phyloP scores from a whole-genome alignment of 306 rosid genomes.

The Styphnolobium japonicum region DNA sequence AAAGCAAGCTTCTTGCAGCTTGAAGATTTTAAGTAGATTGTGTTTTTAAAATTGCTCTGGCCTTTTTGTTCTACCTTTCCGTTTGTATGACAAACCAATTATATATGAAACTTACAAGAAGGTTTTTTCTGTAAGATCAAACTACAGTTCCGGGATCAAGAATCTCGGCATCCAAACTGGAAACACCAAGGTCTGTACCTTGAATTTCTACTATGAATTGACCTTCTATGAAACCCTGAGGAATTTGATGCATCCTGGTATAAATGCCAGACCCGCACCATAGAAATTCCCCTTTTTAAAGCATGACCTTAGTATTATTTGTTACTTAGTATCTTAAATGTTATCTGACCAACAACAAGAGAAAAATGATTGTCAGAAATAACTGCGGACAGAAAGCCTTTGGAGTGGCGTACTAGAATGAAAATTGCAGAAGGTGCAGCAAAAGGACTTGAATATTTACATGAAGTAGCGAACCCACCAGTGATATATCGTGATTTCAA shows the following conservation, averaged over 20 bases:
- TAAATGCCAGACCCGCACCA: neutral
- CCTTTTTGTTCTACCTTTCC: neutral
- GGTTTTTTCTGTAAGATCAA: neutral
- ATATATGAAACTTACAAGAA: neutral
- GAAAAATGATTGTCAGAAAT: slow-evolving; percentile 45
- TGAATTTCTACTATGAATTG: neutral
- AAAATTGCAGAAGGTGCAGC: slow-evolving; percentile 92
- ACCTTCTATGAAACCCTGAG: neutral
- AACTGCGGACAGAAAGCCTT: slow-evolving; percentile 36
- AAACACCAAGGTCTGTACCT: neutral
- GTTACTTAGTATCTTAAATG: neutral
- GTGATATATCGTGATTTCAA: slow-evolving; percentile 92
- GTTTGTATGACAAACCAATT: neutral
- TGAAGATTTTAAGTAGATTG: neutral
- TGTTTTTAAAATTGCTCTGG: neutral
- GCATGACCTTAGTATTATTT: neutral
- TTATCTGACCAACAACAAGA: slow-evolving; percentile 16
- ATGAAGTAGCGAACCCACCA: slow-evolving; percentile 76
- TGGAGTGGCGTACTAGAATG: slow-evolving; percentile 84
- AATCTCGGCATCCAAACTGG: neutral
- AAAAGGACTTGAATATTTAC: slow-evolving; percentile 82
- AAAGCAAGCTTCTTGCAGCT: neutral
- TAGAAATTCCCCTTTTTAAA: neutral
- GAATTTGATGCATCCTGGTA: neutral
- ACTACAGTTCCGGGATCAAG: no score